Evolutionary conservation across 495 filamentous ascomycete species (phyloP).

Genomic region (Terfezia boudieri): DNA sequence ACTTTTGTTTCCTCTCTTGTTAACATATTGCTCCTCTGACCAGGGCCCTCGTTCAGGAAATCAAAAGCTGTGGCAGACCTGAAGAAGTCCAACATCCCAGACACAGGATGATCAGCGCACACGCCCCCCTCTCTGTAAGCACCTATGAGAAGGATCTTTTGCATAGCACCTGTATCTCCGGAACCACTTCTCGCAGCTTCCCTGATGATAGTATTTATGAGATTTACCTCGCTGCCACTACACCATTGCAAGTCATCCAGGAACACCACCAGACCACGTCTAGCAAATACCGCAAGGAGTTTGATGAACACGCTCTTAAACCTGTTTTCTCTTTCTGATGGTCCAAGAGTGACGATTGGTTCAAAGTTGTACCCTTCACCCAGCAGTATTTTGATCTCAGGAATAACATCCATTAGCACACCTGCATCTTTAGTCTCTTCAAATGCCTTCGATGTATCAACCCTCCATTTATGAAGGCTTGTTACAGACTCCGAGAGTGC

Average conservation of each 20-base stretch:
- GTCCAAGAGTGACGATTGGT: conserved; percentile 14
- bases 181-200: conserved; percentile 5
- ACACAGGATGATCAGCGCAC: conserved; percentile 14
- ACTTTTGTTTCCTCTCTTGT: conserved; percentile 5
- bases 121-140: conserved; percentile 18
- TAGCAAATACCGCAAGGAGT: conserved; percentile 16
- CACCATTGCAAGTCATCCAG: conserved; percentile 19
- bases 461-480: conserved; percentile 16
- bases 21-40: background rate
- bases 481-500: conserved; percentile 15
- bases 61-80: background rate
- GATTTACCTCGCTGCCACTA: conserved; percentile 13
- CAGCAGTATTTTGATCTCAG: conserved; percentile 15
- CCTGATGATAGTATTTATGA: conserved; percentile 16
- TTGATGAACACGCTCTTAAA: conserved; percentile 17
- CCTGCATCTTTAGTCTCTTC: conserved; percentile 14
- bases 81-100: conserved; percentile 16
- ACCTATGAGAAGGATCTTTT: conserved; percentile 14
- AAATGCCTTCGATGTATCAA: conserved; percentile 17
- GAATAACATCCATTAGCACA: conserved; percentile 16
- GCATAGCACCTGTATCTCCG: background rate
- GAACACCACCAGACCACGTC: conserved; percentile 16
- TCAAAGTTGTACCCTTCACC: conserved; percentile 16
- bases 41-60: background rate
- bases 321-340: conserved; percentile 15